Evolutionary conservation across 2,329 filamentous ascomycete genomes (phyloP).

Genomic region (Fusarium metavorans): DNA sequence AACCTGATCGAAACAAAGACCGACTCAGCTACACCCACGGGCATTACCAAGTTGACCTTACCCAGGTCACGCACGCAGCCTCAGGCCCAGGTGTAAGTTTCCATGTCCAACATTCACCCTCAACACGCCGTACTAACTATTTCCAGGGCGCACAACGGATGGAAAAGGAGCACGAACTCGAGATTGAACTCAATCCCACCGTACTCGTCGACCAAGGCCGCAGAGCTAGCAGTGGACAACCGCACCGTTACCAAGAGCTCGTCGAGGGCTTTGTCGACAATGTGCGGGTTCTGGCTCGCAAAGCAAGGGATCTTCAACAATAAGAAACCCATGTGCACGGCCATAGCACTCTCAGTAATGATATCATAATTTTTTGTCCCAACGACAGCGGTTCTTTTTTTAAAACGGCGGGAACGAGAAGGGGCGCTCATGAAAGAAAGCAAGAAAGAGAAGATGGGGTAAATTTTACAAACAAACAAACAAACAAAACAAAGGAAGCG

Average conservation of each 20-base stretch:
- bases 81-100: constrained; percentile 54
- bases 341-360: constrained; percentile 1
- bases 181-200: constrained; percentile 77
- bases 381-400: constrained; percentile 2
- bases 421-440: neutral
- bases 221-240: constrained; percentile 62
- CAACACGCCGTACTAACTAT: constrained; percentile 7
- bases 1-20: constrained; percentile 83
- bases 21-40: constrained; percentile 91
- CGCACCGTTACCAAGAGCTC: constrained; percentile 73
- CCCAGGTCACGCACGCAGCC: constrained; percentile 77
- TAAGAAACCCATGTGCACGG: neutral
- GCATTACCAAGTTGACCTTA: constrained; percentile 90
- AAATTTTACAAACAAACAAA: neutral
- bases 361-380: constrained; percentile 10
- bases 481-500: neutral
- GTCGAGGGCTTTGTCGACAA: constrained; percentile 83
- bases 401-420: neutral
- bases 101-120: too few relatives aligned
- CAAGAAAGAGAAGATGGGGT: neutral
- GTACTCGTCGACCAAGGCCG: constrained; percentile 75
- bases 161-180: constrained; percentile 82
- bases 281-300: constrained; percentile 68
- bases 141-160: constrained; percentile 53
- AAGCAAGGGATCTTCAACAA: constrained; percentile 50